phyloP scores from a whole-genome alignment of 257 asterid genomes.

The Lycium ferocissimum region DNA sequence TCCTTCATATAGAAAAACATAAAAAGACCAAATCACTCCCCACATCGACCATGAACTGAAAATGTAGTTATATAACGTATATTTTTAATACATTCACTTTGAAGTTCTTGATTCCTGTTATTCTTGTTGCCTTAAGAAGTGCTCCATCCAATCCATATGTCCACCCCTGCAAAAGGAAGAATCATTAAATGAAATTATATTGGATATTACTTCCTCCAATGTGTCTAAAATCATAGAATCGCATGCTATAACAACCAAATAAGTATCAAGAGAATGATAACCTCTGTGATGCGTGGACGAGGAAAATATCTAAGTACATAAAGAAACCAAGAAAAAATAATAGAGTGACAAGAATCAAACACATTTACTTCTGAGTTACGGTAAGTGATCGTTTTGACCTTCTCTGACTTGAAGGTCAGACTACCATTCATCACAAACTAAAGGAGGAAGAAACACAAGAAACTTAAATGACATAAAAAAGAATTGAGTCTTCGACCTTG shows the following conservation, averaged over 20 bases:
- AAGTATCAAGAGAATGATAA: not conserved
- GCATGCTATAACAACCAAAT: not conserved
- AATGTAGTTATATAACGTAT: not conserved
- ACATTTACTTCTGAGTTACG: not conserved
- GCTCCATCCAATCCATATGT: constrained; percentile 85
- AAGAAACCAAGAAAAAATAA: not conserved
- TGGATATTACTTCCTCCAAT: not conserved
- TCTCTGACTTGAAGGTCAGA: not conserved
- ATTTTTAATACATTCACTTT: constrained; percentile 54
- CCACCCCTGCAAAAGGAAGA: constrained; percentile 66
- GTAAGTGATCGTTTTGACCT: not conserved
- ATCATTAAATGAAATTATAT: not conserved
- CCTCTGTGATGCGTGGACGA: not conserved
- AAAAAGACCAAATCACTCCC: constrained; percentile 9
- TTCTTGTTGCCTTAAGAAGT: constrained; percentile 73
- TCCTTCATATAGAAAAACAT: constrained; percentile 40
- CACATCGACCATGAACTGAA: not conserved
- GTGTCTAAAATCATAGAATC: not conserved
- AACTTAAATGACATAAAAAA: not conserved
- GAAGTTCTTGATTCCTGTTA: constrained; percentile 81
- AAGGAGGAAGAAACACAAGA: not conserved
- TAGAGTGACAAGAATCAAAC: not conserved
- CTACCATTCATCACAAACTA: not conserved
- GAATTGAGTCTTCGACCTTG: not conserved
- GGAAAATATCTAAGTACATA: not conserved